phyloP scores from a whole-genome alignment of 2,329 filamentous ascomycete species.

The Waltergamsia citrina region DNA sequence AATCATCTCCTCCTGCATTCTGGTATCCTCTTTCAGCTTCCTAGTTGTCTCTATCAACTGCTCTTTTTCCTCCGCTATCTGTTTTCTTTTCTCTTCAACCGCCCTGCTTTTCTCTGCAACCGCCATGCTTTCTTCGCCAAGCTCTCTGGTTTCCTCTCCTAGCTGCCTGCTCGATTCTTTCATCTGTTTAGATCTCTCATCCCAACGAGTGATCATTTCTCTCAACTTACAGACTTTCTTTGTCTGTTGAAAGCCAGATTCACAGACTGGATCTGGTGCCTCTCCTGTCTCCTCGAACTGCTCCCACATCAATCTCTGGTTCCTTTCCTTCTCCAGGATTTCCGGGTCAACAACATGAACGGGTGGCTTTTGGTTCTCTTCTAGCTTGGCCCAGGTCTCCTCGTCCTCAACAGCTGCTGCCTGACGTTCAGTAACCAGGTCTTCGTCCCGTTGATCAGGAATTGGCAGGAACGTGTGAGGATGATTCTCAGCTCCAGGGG shows the following conservation, averaged over 20 bases:
- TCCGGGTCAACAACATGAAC: conserved; percentile 11
- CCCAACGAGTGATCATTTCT: too few species aligned
- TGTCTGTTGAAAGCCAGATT: too few species aligned
- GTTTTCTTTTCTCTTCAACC: background rate
- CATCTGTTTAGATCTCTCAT: too few species aligned
- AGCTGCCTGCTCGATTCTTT: too few species aligned
- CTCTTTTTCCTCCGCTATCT: background rate
- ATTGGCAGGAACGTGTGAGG: conserved; percentile 16
- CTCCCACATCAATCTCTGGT: conserved; percentile 14
- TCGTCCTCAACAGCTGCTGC: background rate
- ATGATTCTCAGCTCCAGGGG: conserved; percentile 28
- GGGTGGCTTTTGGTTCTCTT: conserved; percentile 17
- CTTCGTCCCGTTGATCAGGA: conserved; percentile 5
- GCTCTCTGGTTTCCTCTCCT: too few species aligned
- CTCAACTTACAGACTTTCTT: too few species aligned
- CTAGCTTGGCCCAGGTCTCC: conserved; percentile 18
- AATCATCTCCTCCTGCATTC: too few species aligned
- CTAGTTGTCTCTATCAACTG: background rate
- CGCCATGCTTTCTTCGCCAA: too few species aligned
- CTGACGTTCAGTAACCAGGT: background rate
- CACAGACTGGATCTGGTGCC: conserved; percentile 10
- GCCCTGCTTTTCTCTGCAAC: background rate
- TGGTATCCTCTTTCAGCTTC: too few species aligned
- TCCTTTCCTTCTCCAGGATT: conserved; percentile 12
- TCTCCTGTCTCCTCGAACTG: conserved; percentile 16